Evolutionary conservation across 2,329 filamentous ascomycete species (phyloP), one percentile per base, ranked within the genome.

Genomic region (Sarocladiaceae sp.): DNA sequence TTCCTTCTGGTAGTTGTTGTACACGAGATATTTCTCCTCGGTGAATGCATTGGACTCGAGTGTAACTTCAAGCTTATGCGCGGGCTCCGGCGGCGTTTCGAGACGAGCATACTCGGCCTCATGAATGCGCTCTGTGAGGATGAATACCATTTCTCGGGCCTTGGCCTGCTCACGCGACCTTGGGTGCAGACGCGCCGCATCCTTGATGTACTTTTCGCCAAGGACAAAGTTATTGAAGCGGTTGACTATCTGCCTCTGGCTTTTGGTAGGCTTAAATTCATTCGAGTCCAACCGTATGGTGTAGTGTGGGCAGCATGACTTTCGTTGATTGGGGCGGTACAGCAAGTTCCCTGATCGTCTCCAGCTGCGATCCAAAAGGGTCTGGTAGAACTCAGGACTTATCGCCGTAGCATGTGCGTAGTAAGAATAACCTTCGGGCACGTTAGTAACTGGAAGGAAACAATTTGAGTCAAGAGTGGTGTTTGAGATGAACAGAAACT

Each of bases 251-350:
- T 91, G 86, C 33, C 89, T 77, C 62, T 94, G 90, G 60, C 90
- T 84, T 64, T 81, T 83, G 25, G 81, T 78, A 5, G 88, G 75
- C 58, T 80, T 83, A 68, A 88, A 88, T 35, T 76, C 71, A 44
- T 73, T 66, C 22, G 83, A 82, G 60, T 90, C 86, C 18, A 92
- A 74, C 44, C 88, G 83, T 51, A 94, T 84, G 1, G 88, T 91
- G 66, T 93, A 97, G 64, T 97, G 91, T 40, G 92, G 91, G 67
- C 94, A 99, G 63, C 94, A 99, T 56, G 90, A 88, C 53, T 84
- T 77, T 54, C 79, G 79, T 61, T 90, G 84, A 66, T 94, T 87
- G 13, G 89, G 88, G 55, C 89, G 83, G 69, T 94, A 94, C 47
- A 94, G 73, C 8, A 90, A 73, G 25, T 72, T 82, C 15, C 80